Base-by-base conservation (phyloP, 768 basidiomycete species). In the Obba rivulosa region DNA sequence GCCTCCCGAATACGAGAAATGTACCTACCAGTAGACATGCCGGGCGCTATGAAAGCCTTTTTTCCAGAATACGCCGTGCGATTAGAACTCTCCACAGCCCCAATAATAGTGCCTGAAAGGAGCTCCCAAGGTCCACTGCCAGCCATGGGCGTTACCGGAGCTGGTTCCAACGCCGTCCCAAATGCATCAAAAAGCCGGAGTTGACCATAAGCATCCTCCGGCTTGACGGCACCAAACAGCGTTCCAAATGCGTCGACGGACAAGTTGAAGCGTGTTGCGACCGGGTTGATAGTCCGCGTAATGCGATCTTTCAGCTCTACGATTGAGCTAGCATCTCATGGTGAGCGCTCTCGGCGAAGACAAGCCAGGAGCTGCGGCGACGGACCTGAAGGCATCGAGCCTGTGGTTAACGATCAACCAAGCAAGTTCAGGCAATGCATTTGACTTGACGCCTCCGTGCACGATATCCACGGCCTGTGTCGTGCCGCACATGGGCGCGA, bases 351-450 rank as follows among this genome's bases (percentile, higher is more conserved):
- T 16, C 21, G 20, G 8, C 11, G 2, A 20, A 3, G 2, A 24
- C 34, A 23, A 13, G 46, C 14, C 3, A 39, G 13, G 25, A 17
- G 28, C 7, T 3, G 23, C 3, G 20, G 21, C 8, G 4, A 46
- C 57, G 3, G 22, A 58, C 60, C 60, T 52, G 38, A 59, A 43
- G 44, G 52, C 51, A 10, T 81, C 73, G 44, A 89, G 79, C 3
- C 87, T 79, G 57, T 87, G 85, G 59, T 90, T 87, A 35, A 89
- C 74, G 18, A 88, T 63, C 1, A 83, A 86, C 60, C 68, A 81
- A 0, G 79, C 83, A 49, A 69, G 72, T 64, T 92, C 89, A 0
- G 90, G 90, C n/a, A 93, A 75, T 22, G 88, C 88, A 56, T 92
- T 92, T 22, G 55, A 52, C 56, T 63, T 63, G 18, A 64, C 64